Evolutionary conservation across 768 basidiomycete genomes (phyloP), one percentile per base, ranked within the genome.

Genomic region (Lentinula sp.): DNA sequence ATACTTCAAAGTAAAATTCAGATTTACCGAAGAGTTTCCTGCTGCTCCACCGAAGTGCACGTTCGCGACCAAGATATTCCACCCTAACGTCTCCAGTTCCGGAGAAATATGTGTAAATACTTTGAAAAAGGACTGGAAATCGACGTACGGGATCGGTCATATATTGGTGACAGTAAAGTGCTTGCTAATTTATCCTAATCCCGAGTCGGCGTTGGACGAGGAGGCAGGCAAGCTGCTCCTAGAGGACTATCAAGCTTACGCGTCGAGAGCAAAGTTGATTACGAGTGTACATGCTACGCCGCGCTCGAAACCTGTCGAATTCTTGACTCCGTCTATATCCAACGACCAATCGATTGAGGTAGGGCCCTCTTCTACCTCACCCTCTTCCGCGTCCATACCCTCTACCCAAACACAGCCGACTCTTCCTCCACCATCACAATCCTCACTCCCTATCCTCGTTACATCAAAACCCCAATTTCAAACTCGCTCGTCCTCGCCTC

Each of bases 41-140:
- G 87, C 93, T 51, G 84, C 87, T 31, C 95, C 95, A 55, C 95
- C 95, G 7, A 97, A 95, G 78, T 97, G 96, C 95, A 65, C 53
- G 84, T 74, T 97, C 65, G 77, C 82, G 13, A 97, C 95, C 54
- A 97, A 96, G 78, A 95, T 98, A 60, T 98, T 98, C 74, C 95
- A 98, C 68, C 95, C 96, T 0, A 98, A 98, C 67, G 93, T 98
- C 43, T 95, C 94, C 0, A 80, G 83, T 37, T 73, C 83, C 0
- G 95, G 95, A 15, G 95, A 97, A 74, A 98, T 98, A 66, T 98
- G 95, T 71, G 95, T 98, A 13, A 96, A 95, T 76, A 98, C 95
- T 6, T 77, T 98, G 28, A 98, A 97, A 81, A 96, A 97, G 73
- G 94, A 96, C 68, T 98, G 95, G 95, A 90, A 94, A 71, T 82